Evolutionary conservation across 495 filamentous ascomycete species (phyloP), one percentile per base, ranked within the genome.

Genomic region (Penicillium ucsense): DNA sequence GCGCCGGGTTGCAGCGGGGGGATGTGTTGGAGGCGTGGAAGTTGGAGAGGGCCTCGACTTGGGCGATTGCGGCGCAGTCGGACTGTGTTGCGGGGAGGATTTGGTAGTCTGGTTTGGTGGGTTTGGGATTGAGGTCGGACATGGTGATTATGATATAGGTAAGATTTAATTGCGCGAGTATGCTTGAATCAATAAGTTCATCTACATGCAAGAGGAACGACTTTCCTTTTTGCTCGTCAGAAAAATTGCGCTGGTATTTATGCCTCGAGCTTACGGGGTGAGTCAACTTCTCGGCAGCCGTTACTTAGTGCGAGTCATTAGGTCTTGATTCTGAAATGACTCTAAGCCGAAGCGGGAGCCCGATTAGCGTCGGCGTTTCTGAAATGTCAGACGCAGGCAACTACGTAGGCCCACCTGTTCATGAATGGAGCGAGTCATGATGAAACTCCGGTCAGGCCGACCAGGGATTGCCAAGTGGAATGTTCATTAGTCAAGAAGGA

Each of bases 81-180:
- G 43, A 43, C n/a, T 47, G 43, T 4, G 44, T 45, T 6, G 52
- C 52, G 8, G 40, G 36, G 5, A 54, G 39, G 31, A 54, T 48
- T 29, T 54, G 35, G 38, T 46, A 49, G 4, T 38, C 6, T 1
- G 20, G 10, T 0, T 6, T 28, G 37, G 4, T 30, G 3, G 44
- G 29, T 4, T 12, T 20, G 20, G 20, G 20, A 20, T 43, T 30
- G 46, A 36, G 1, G 8, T 20, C 45, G 6, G 33, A 33, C 46
- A 48, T 48, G 5, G 8, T 38, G 39, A 37, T 20, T 20, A 20
- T 20, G 20, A 20, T 20, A 20, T 20, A 1, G 2, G 2, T 20
- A 20, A 20, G 20, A 20, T 20, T 20, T 20, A 20, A 20, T 20
- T 20, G 20, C 20, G 20, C 20, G 20, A 20, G 20, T 20, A 20